These are phyloP conservation scores for Camellia granthamiana DNA, from an alignment of 148 eudicot species.

Conservation along the genomic window DNA sequence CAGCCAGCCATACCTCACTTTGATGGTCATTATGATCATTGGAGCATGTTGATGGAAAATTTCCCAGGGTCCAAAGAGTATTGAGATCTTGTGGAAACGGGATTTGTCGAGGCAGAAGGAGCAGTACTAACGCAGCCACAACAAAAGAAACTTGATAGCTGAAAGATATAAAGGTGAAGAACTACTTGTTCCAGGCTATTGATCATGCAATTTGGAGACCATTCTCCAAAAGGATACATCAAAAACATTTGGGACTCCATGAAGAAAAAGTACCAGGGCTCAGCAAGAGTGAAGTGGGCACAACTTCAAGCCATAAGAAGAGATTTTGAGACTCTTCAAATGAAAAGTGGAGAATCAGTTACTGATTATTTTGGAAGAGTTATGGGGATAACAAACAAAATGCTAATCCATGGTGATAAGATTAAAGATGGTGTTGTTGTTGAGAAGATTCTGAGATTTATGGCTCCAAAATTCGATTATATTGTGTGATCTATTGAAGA, in stretches of 20 bases:
- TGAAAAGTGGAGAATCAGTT: not conserved
- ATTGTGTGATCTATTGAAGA: not conserved
- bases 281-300: slow-evolving; percentile 18
- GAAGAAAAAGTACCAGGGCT: slow-evolving; percentile 13
- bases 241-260: slow-evolving; percentile 10
- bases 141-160: no score
- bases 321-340: not conserved
- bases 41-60: no score
- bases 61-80: no score
- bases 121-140: no score
- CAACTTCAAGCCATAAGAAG: slow-evolving; percentile 8
- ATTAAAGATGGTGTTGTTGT: not conserved
- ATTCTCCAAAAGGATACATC: slow-evolving; percentile 13
- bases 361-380: not conserved
- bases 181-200: no score
- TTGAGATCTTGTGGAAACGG: no score
- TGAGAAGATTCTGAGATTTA: not conserved
- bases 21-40: no score
- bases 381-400: not conserved
- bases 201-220: slow-evolving; percentile 1
- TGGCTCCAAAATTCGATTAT: not conserved
- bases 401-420: not conserved
- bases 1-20: no score
- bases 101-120: no score
- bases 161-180: no score